These are phyloP conservation scores for Pseudogymnoascus sp. DNA, from an alignment of 2,329 filamentous ascomycete genomes.

Conservation along the genomic window DNA sequence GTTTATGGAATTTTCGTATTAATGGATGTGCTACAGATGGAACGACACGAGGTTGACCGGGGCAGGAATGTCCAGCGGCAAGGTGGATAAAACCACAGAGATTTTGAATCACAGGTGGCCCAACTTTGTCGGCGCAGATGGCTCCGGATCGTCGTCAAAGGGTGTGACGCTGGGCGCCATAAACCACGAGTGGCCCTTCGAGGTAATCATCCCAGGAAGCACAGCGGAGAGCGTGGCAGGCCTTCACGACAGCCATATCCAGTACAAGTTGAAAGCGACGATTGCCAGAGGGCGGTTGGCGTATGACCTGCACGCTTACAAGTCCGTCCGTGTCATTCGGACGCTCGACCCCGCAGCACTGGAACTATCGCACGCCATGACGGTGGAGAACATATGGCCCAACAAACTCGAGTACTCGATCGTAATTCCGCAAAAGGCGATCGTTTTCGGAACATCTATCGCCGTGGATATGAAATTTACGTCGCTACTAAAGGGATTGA, in stretches of 20 bases:
- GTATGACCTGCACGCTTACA: constrained; percentile 75
- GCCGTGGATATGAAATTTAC: constrained; percentile 79
- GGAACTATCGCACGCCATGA: constrained; percentile 80
- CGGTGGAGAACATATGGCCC: constrained; percentile 94
- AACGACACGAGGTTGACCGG: constrained; percentile 43
- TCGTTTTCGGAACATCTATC: constrained; percentile 84
- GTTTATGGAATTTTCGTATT: background rate
- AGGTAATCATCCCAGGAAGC: constrained; percentile 61
- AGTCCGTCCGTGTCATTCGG: constrained; percentile 68
- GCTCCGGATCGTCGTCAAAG: constrained; percentile 38
- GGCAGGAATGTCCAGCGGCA: constrained; percentile 49
- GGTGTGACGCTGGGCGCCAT: constrained; percentile 56
- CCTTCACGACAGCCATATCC: constrained; percentile 73
- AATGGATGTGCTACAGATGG: constrained; percentile 34
- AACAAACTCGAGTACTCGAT: constrained; percentile 97
- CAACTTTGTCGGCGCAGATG: constrained; percentile 49
- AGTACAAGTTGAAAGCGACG: constrained; percentile 85
- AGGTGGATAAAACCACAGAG: constrained; percentile 47
- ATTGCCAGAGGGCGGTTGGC: constrained; percentile 79
- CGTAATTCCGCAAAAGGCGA: constrained; percentile 83
- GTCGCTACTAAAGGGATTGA: constrained; percentile 79
- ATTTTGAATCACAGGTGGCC: constrained; percentile 64
- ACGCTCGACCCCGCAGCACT: constrained; percentile 68
- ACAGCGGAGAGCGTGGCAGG: constrained; percentile 87
- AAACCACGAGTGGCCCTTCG: constrained; percentile 80